Percentiles rank a stretch among this genome's conserved stretches.
These are phyloP conservation scores for Fragaria ananassa DNA, from an alignment of 306 rosid species.

Conservation along the genomic window DNA sequence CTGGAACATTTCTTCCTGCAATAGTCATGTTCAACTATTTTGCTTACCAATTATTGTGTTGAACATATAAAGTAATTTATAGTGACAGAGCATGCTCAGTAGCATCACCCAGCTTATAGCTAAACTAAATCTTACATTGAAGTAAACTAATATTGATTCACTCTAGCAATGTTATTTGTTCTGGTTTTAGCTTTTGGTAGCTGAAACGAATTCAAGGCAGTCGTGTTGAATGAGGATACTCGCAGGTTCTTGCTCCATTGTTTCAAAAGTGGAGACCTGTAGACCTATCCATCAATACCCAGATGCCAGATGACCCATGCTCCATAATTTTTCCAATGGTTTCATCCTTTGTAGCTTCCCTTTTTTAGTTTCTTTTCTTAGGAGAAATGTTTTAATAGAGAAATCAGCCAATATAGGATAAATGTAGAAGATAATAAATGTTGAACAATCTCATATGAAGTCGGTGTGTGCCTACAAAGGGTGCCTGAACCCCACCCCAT, in stretches of 20 bases:
- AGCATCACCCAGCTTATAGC: not conserved
- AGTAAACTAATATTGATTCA: not conserved
- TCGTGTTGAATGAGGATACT: not conserved
- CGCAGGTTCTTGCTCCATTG: not conserved
- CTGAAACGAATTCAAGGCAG: not conserved
- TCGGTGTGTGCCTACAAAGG: too few species aligned
- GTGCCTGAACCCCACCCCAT: too few species aligned
- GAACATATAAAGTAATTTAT: too few species aligned
- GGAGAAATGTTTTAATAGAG: too few species aligned
- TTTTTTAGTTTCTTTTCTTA: too few species aligned
- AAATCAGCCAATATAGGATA: too few species aligned
- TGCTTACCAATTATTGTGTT: not conserved
- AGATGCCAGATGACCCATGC: not conserved
- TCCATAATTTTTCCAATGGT: not conserved
- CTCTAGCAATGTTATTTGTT: not conserved
- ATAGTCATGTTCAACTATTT: not conserved
- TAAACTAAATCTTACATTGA: not conserved
- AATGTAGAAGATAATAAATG: too few species aligned
- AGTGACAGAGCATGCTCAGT: not conserved
- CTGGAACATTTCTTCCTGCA: not conserved
- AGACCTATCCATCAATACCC: not conserved
- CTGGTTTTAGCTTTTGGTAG: not conserved
- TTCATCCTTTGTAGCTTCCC: not conserved
- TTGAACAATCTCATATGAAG: too few species aligned
- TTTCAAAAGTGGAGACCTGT: too few species aligned